Evolutionary conservation across 2,329 filamentous ascomycete species (phyloP).

Genomic region (Xylaria hypoxylon): DNA sequence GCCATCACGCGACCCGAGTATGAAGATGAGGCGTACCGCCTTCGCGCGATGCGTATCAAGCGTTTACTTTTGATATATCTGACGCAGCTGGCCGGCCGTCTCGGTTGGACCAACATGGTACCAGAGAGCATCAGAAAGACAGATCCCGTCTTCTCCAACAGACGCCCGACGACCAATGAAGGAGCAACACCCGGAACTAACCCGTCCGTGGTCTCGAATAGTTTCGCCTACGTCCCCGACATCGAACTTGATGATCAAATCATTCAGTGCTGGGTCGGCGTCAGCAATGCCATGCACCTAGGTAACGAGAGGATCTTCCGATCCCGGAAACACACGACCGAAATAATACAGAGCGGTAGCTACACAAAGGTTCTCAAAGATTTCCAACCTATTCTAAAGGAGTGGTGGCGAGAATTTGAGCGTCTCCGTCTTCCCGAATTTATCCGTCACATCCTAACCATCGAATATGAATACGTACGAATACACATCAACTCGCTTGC

Average conservation of each 20-base stretch:
- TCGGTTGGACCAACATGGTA: conserved; percentile 95
- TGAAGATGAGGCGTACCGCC: conserved; percentile 80
- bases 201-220: conserved; percentile 65
- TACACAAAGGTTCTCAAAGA: conserved; percentile 85
- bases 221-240: conserved; percentile 75
- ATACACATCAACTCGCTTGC: conserved; percentile 96
- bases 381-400: conserved; percentile 80
- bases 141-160: conserved; percentile 66
- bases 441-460: conserved; percentile 81
- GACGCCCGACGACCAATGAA: conserved; percentile 63
- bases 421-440: conserved; percentile 75
- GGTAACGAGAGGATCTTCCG: conserved; percentile 91
- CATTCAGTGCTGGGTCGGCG: conserved; percentile 91
- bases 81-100: conserved; percentile 89
- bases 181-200: conserved; percentile 71
- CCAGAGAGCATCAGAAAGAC: conserved; percentile 73
- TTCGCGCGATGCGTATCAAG: conserved; percentile 84
- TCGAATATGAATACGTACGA: conserved; percentile 95
- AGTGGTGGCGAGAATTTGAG: conserved; percentile 87
- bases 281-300: conserved; percentile 91
- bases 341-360: conserved; percentile 85
- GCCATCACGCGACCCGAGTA: conserved; percentile 72
- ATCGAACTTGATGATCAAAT: conserved; percentile 76
- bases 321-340: conserved; percentile 86
- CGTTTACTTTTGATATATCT: conserved; percentile 90